Evolutionary conservation across 2,329 filamentous ascomycete genomes (phyloP).

Genomic region (Colletotrichum lentis): DNA sequence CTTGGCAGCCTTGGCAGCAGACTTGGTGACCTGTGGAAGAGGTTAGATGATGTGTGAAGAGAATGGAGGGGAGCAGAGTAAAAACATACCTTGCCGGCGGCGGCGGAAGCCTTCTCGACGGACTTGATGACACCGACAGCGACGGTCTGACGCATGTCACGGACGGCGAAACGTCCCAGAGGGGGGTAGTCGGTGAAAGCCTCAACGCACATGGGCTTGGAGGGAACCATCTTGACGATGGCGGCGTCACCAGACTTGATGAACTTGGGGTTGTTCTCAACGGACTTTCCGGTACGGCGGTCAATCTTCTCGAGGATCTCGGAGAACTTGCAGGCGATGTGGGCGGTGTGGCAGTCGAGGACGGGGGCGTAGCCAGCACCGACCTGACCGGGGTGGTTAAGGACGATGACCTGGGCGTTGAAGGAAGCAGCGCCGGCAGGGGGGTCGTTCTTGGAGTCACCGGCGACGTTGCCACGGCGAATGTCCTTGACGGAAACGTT

Average conservation of each 20-base stretch:
- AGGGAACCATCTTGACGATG: constrained; percentile 99
- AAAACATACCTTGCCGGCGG: constrained; percentile 64
- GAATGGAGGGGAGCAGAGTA: constrained; percentile 43
- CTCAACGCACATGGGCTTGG: constrained; percentile 99
- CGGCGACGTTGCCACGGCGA: constrained; percentile 99
- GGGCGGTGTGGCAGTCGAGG: constrained; percentile 99
- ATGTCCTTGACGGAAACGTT: constrained; percentile 99
- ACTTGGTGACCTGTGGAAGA: constrained; percentile 63
- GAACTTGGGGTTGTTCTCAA: constrained; percentile 94
- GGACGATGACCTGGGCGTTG: constrained; percentile 99
- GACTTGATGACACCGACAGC: constrained; percentile 96
- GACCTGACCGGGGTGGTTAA: constrained; percentile 99
- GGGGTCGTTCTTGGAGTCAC: constrained; percentile 99
- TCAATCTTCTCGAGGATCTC: constrained; percentile 99
- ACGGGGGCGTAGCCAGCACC: constrained; percentile 99
- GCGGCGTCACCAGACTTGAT: constrained; percentile 99
- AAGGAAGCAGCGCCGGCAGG: constrained; percentile 88
- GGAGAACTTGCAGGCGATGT: constrained; percentile 99
- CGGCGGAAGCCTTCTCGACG: constrained; percentile 70
- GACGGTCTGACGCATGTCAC: constrained; percentile 94
- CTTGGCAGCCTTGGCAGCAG: constrained; percentile 77
- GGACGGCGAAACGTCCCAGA: constrained; percentile 99
- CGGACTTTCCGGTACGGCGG: constrained; percentile 98
- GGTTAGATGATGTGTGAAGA: not conserved
- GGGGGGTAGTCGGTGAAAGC: constrained; percentile 99